Percentiles rank a stretch among this genome's conserved stretches.
Conservation (phyloP, 2,329 filamentous ascomycete species). For the Ophiobolus disseminans region DNA sequence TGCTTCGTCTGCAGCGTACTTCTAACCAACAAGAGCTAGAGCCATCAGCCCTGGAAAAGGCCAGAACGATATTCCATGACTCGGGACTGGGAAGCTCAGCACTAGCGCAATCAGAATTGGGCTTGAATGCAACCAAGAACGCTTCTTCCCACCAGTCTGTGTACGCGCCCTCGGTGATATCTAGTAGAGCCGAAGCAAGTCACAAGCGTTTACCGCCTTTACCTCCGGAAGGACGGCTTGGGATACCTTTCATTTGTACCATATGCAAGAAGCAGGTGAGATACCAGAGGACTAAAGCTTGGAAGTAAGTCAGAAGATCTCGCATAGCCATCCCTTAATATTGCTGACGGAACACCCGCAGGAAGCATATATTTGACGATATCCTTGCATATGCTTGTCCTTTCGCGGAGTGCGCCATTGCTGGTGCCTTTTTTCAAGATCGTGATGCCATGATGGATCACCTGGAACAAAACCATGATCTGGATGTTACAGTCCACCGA, state of each 20-base stretch:
- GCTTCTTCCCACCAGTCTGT: not conserved
- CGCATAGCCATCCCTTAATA: not conserved
- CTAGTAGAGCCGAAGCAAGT: slow-evolving; percentile 6
- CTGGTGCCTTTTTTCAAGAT: slow-evolving; percentile 2
- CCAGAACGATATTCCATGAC: slow-evolving; percentile 2
- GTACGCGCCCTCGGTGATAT: slow-evolving; percentile 3
- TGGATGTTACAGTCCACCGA: not conserved
- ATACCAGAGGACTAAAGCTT: not conserved
- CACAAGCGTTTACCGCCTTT: slow-evolving; percentile 10
- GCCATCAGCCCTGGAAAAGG: not conserved
- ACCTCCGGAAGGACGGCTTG: not conserved
- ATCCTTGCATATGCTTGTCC: slow-evolving; percentile 5
- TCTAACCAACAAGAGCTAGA: not conserved
- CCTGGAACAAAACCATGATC: not conserved
- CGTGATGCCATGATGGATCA: slow-evolving; percentile 4
- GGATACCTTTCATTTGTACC: not conserved
- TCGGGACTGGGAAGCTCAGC: slow-evolving; percentile 1
- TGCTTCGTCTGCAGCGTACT: slow-evolving; percentile 8
- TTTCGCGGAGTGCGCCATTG: not conserved
- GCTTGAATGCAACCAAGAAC: not conserved
- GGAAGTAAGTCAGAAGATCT: slow-evolving; percentile 6
- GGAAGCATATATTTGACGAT: slow-evolving; percentile 7
- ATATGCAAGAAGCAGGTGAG: slow-evolving; percentile 4
- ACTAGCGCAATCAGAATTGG: slow-evolving; percentile 2
- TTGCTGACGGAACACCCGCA: not conserved